These are phyloP conservation scores for Primulina huaijiensis DNA, from an alignment of 257 asterid species.

Conservation along the genomic window DNA sequence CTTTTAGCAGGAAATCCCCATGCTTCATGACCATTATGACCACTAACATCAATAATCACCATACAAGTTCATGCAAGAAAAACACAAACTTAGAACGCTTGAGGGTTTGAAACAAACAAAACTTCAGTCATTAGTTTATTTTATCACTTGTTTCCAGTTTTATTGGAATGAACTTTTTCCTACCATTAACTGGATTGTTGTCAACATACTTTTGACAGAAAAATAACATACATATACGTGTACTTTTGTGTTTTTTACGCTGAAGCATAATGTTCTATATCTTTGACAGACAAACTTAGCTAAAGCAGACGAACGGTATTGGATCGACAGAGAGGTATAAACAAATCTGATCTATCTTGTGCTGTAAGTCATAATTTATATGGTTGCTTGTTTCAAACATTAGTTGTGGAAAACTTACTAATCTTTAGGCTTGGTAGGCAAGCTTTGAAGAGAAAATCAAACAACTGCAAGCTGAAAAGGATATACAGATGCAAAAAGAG, in stretches of 20 bases:
- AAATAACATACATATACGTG: background rate
- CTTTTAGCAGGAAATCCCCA: background rate
- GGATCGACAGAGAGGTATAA: conserved; percentile 51
- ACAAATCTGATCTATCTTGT: conserved; percentile 20
- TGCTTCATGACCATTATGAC: background rate
- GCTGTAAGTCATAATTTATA: conserved; percentile 2
- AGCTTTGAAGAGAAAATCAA: conserved; percentile 44
- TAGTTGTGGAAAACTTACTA: conserved; percentile 26
- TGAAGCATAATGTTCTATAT: conserved; percentile 12
- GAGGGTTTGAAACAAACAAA: background rate
- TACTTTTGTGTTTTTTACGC: background rate
- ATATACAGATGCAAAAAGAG: conserved; percentile 47
- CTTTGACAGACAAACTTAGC: conserved; percentile 33
- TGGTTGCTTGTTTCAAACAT: conserved; percentile 17
- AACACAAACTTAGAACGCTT: background rate
- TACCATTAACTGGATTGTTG: background rate
- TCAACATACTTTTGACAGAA: background rate
- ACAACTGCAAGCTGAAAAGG: conserved; percentile 46
- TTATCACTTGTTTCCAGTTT: too few relatives aligned
- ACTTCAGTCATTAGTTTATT: too few relatives aligned
- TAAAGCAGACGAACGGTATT: conserved; percentile 33
- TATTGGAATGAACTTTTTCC: background rate
- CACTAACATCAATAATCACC: background rate
- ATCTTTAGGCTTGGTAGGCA: conserved; percentile 39
- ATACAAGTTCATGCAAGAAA: background rate